Conservation (phyloP, 1,284 basidiomycete genomes). For the Vanrija sp. region DNA sequence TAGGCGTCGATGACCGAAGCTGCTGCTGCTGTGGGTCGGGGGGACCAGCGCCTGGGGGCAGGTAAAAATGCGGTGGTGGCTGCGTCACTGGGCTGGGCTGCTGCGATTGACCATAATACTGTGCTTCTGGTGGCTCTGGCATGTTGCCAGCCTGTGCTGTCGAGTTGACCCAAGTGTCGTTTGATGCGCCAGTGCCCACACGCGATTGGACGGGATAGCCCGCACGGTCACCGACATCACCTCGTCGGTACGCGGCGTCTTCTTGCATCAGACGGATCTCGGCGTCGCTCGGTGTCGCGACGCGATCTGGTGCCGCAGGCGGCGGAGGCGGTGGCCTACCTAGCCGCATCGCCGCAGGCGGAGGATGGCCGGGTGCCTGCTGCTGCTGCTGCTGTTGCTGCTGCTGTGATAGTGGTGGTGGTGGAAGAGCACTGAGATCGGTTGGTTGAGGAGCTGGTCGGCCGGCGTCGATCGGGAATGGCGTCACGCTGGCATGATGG, state of each 20-base stretch:
- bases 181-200: conserved; percentile 2
- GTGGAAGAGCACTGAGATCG: conserved; percentile 7
- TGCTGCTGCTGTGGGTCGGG: conserved; percentile 7
- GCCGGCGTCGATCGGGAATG: conserved; percentile 36
- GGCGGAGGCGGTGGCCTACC: background rate
- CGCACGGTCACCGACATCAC: background rate
- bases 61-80: conserved; percentile 7
- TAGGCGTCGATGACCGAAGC: conserved; percentile 9
- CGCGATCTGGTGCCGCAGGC: too few relatives aligned
- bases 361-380: background rate
- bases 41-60: conserved; percentile 18
- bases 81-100: conserved; percentile 8
- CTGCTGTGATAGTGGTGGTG: conserved; percentile 16
- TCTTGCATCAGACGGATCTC: conserved; percentile 1
- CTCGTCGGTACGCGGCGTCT: background rate
- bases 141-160: background rate
- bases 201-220: background rate
- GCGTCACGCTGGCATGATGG: conserved; percentile 26
- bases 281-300: background rate
- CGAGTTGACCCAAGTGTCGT: background rate
- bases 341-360: background rate
- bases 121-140: background rate
- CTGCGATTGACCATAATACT: background rate
- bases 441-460: conserved; percentile 2
- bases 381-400: conserved; percentile 2